These are phyloP conservation scores for Hypomontagnella monticulosa DNA, from an alignment of 495 filamentous ascomycete species.

Conservation along the genomic window DNA sequence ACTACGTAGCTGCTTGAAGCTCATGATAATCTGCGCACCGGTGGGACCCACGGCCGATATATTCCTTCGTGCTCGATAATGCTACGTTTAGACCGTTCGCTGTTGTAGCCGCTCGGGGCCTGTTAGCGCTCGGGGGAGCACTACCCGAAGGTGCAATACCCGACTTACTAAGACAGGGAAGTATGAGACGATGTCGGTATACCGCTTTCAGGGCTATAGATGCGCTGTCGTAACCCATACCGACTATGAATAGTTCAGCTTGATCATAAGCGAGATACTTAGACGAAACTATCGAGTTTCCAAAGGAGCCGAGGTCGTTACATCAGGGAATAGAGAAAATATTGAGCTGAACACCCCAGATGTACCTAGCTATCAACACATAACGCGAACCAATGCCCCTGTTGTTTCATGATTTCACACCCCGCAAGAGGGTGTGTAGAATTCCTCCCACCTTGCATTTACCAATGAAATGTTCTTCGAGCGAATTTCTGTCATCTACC, in stretches of 20 bases:
- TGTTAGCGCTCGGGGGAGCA: conserved; percentile 11
- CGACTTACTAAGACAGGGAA: conserved; percentile 32
- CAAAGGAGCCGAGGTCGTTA: neutral
- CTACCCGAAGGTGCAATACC: conserved; percentile 35
- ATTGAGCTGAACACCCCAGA: conserved; percentile 30
- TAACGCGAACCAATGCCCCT: conserved; percentile 26
- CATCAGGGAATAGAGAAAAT: conserved; percentile 16
- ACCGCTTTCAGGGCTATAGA: conserved; percentile 5
- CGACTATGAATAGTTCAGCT: too few species aligned
- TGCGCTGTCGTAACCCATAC: conserved; percentile 5
- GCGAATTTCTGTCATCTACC: conserved; percentile 15
- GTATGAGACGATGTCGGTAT: conserved; percentile 16
- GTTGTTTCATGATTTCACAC: conserved; percentile 35
- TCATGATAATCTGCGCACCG: conserved; percentile 1
- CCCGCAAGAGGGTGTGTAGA: conserved; percentile 34
- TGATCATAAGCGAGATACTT: neutral
- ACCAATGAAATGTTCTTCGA: conserved; percentile 20
- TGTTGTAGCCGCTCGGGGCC: neutral
- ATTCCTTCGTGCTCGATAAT: conserved; percentile 5
- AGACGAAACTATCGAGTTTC: conserved; percentile 9
- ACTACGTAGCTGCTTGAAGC: too few species aligned
- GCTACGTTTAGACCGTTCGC: neutral
- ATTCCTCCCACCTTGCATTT: conserved; percentile 29
- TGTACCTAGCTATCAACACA: conserved; percentile 6
- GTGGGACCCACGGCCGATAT: conserved; percentile 4